phyloP scores from a whole-genome alignment of 352 stramenopile genomes.

The Phytopythium boreale region DNA sequence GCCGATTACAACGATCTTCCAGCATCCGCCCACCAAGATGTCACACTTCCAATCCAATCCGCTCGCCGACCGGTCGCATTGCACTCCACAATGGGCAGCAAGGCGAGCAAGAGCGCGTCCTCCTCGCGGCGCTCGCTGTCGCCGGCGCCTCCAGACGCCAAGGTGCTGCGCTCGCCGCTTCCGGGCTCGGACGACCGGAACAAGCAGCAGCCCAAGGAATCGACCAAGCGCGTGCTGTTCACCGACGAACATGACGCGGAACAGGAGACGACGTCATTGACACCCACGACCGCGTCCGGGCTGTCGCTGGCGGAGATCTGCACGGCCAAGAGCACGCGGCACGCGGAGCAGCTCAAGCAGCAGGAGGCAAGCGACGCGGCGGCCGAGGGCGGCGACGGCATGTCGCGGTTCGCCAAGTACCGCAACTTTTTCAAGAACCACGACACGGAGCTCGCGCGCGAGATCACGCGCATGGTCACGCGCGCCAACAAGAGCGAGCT shows the following conservation, averaged over 20 bases:
- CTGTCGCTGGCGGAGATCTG: conserved; percentile 23
- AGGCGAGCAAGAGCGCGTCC: conserved; percentile 1
- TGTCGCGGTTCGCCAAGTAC: conserved; percentile 36
- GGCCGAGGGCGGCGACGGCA: conserved; percentile 3
- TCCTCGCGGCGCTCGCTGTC: neutral
- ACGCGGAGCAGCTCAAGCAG: conserved; percentile 21
- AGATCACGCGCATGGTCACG: conserved; percentile 26
- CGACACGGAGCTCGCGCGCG: conserved; percentile 36
- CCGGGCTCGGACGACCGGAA: neutral
- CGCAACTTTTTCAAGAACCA: conserved; percentile 53
- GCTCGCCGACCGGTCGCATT: neutral
- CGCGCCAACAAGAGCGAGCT: conserved; percentile 32
- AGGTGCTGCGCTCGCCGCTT: neutral
- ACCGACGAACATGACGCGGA: neutral
- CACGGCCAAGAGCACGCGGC: conserved; percentile 24
- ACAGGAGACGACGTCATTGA: neutral
- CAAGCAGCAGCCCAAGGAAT: neutral
- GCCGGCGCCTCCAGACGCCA: neutral
- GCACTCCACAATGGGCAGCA: neutral
- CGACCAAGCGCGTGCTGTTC: conserved; percentile 6
- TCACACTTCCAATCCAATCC: neutral
- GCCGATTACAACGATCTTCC: neutral
- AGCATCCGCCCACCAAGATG: neutral
- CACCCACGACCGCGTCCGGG: neutral
- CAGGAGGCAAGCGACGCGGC: conserved; percentile 12